phyloP scores from a whole-genome alignment of 2,329 filamentous ascomycete genomes.

The Sclerotinia nivalis region DNA sequence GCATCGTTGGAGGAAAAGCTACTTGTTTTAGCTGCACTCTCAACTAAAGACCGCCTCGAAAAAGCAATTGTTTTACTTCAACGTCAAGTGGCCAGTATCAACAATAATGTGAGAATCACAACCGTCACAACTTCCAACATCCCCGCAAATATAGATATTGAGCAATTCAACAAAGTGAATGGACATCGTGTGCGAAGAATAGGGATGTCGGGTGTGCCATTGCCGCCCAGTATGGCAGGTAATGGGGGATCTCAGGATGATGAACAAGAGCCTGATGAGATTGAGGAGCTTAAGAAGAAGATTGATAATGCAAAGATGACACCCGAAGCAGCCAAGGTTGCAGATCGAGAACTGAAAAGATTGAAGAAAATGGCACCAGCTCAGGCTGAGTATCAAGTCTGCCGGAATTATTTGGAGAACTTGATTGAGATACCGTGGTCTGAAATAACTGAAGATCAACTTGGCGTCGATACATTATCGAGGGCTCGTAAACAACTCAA shows the following conservation, averaged over 20 bases:
- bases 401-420: conserved; percentile 90
- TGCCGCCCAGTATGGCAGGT: conserved; percentile 31
- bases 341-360: conserved; percentile 82
- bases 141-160: conserved; percentile 59
- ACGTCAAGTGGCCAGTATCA: conserved; percentile 78
- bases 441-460: conserved; percentile 77
- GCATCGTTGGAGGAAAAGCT: conserved; percentile 89
- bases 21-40: conserved; percentile 76
- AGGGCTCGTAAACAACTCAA: conserved; percentile 87
- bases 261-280: conserved; percentile 82
- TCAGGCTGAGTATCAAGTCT: conserved; percentile 94
- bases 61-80: conserved; percentile 82
- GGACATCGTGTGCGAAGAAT: conserved; percentile 41
- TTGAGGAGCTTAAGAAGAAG: conserved; percentile 88
- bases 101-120: conserved; percentile 84
- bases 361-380: conserved; percentile 94
- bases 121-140: conserved; percentile 68
- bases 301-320: conserved; percentile 79
- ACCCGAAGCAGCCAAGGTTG: conserved; percentile 85
- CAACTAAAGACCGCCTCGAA: conserved; percentile 74
- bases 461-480: conserved; percentile 76
- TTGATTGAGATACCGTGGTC: conserved; percentile 93
- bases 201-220: conserved; percentile 33
- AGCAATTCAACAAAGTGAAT: conserved; percentile 52
- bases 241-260: conserved; percentile 49